Evolutionary conservation across 208 protist genomes (phyloP).

Genomic region (Wallacemonas rigidus): DNA sequence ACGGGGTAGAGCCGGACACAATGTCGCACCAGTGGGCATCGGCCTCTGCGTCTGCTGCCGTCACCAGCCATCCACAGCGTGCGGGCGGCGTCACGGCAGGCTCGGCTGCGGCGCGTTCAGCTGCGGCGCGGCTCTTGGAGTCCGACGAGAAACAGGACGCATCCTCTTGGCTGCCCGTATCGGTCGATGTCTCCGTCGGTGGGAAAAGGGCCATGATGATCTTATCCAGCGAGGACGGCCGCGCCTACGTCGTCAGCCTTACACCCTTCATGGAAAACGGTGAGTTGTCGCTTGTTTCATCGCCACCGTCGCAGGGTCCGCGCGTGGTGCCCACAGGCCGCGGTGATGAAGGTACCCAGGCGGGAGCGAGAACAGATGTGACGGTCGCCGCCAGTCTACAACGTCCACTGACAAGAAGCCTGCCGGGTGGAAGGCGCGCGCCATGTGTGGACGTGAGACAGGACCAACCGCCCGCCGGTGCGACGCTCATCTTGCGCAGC

Average conservation of each 20-base stretch:
- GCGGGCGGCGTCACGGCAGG: too few relatives aligned
- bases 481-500: constrained; percentile 6
- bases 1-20: too few relatives aligned
- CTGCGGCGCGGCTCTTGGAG: neutral
- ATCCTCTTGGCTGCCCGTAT: constrained; percentile 46
- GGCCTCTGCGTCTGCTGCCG: too few relatives aligned
- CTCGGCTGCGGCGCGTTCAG: neutral
- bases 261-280: constrained; percentile 14
- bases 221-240: constrained; percentile 65
- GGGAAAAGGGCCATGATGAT: constrained; percentile 41
- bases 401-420: too few relatives aligned
- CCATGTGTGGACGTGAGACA: neutral
- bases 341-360: too few relatives aligned
- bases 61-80: too few relatives aligned
- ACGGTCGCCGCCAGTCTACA: too few relatives aligned
- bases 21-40: too few relatives aligned
- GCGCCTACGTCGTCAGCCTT: constrained; percentile 56
- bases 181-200: constrained; percentile 67
- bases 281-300: constrained; percentile 1
- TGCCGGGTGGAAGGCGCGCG: too few relatives aligned
- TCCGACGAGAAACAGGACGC: neutral
- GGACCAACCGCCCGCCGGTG: neutral
- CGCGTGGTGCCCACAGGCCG: too few relatives aligned
- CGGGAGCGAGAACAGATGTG: too few relatives aligned
- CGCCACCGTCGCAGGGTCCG: too few relatives aligned